phyloP scores from a whole-genome alignment of 176 grass and related monocot species.

The Elymus sibiricus region DNA sequence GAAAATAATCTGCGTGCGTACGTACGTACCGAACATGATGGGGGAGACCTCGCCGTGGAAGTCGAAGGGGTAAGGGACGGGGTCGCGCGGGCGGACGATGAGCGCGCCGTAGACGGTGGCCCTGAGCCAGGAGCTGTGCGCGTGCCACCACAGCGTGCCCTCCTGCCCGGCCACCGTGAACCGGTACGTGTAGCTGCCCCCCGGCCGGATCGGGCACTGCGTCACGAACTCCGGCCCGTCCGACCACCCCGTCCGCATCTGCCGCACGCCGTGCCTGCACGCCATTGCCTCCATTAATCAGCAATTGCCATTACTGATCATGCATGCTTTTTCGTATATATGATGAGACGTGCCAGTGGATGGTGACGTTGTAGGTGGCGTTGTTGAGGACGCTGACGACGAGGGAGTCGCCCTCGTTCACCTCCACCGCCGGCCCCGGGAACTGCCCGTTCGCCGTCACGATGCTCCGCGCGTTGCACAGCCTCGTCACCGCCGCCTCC shows the following conservation, averaged over 20 bases:
- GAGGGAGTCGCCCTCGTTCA: conserved; percentile 64
- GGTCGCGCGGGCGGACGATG: conserved; percentile 51
- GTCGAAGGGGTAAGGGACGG: conserved; percentile 54
- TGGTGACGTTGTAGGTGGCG: conserved; percentile 53
- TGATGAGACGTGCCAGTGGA: background rate
- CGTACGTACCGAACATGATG: conserved; percentile 44
- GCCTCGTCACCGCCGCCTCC: conserved; percentile 76
- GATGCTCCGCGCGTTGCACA: conserved; percentile 51
- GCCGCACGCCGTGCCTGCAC: conserved; percentile 87
- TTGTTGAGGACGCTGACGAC: conserved; percentile 51
- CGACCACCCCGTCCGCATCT: conserved; percentile 82
- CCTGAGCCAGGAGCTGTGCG: conserved; percentile 84
- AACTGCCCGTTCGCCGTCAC: conserved; percentile 82
- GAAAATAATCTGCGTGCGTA: too few species aligned
- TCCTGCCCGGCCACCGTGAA: conserved; percentile 77
- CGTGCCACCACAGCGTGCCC: conserved; percentile 97
- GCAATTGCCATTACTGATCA: too few species aligned
- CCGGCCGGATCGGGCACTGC: conserved; percentile 82
- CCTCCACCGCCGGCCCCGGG: conserved; percentile 74
- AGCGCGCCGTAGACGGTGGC: conserved; percentile 90
- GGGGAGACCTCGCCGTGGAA: conserved; percentile 43
- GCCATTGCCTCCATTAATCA: conserved; percentile 26
- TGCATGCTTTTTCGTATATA: too few species aligned
- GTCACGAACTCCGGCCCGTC: conserved; percentile 95
- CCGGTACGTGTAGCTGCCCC: conserved; percentile 70